Evolutionary conservation across 306 rosid genomes (phyloP), one percentile per base, ranked within the genome.

Genomic region (Rubus idaeus): DNA sequence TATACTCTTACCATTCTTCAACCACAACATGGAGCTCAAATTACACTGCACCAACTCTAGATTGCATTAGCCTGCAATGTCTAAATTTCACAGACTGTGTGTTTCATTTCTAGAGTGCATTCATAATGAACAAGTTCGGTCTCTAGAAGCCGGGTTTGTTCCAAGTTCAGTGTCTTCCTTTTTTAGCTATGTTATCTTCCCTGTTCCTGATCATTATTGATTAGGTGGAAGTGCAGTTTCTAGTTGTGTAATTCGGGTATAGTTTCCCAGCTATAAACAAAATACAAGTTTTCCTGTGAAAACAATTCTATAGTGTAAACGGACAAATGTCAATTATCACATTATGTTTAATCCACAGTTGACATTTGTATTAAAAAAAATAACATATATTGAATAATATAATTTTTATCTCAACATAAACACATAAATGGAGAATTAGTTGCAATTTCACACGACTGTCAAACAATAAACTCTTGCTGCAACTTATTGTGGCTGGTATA

Each of bases 11-110:
- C 84, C 75, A 85, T 87, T 77, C 87, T 85, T 77, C 86, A 83
- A 77, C 91, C 88, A 74, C 91, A 88, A 35, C 88, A 85, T 66
- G 86, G 89, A 79, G 88, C 91, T 57, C 87, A 80, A 47, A 74
- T 85, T 52, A 83, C 35, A 18, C 61, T 85, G 20, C 83, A 76
- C 57, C 75, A 39, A 52, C 69, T 81, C 77, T 76, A 81, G 75
- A 52, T 61, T 73, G 63, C 45, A 66, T 45, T 72, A 26, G 65
- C 50, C 37, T 12, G 42, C 3, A 17, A 7, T 49, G 10, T 71
- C 8, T 8, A 47, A 61, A 18, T 30, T 53, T 23, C 64, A 75
- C 55, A 50, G 46, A 68, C 11, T 40, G 21, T 21, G 57, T 26
- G 42, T 66, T 37, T 9, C 26, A 55, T 8, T 47, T 77, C 37